These are phyloP conservation scores for Pseudotsuga menziesii DNA, from an alignment of 75 land plant genomes.

Conservation along the genomic window DNA sequence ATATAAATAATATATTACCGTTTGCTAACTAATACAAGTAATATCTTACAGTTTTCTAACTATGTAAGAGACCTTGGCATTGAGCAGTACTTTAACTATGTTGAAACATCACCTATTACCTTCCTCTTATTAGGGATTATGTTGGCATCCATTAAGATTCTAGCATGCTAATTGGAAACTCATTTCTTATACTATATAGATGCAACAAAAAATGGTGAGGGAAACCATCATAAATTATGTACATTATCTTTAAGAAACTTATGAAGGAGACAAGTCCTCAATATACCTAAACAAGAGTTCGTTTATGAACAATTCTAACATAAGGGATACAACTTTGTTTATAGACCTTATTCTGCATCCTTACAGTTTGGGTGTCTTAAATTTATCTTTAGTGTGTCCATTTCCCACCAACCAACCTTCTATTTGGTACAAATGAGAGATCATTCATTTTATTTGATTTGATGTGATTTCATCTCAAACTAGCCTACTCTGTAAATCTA, in stretches of 20 bases:
- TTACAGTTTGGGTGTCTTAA: background rate
- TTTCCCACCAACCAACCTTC: background rate
- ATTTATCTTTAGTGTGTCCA: background rate
- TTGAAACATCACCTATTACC: background rate
- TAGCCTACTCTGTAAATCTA: background rate
- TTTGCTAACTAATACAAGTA: no score
- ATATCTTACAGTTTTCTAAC: no score
- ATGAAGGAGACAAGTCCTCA: no score
- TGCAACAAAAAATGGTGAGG: no score
- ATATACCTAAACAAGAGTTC: background rate
- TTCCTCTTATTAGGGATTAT: background rate
- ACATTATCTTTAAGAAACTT: no score
- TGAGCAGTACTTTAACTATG: no score
- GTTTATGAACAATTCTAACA: background rate
- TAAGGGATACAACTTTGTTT: background rate
- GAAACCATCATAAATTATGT: no score
- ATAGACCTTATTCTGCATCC: no score
- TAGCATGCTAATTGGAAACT: background rate
- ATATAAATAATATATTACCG: no score
- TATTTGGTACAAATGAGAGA: background rate
- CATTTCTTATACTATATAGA: background rate
- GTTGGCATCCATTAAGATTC: background rate
- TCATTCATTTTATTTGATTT: no score
- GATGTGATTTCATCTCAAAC: background rate
- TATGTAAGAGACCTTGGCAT: no score